A percentile compares a stretch with the other conserved stretches of the same genome.
Conservation (phyloP, 495 filamentous ascomycete species). For the Usnea hakonensis region DNA sequence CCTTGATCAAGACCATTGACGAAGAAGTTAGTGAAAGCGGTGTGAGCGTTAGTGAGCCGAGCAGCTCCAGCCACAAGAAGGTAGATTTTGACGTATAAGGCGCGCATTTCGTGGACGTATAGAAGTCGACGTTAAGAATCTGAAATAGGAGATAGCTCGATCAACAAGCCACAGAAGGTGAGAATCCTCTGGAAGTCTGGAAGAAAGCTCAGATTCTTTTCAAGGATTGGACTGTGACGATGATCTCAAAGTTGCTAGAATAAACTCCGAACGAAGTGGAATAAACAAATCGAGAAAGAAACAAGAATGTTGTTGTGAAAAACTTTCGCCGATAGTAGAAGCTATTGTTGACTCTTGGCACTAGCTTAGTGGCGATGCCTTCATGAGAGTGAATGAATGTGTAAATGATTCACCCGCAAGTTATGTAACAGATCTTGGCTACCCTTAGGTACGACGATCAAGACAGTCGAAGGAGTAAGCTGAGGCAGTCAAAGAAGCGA, state of each 20-base stretch:
- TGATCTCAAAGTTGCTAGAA: constrained; percentile 1
- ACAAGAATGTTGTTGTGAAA: not conserved
- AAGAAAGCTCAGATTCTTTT: not conserved
- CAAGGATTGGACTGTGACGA: constrained; percentile 9
- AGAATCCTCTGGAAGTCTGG: not conserved
- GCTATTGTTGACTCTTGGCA: not conserved
- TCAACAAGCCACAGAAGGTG: constrained; percentile 15
- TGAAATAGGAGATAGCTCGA: constrained; percentile 5
- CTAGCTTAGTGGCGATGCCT: not conserved
- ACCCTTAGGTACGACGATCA: not conserved
- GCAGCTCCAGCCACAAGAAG: constrained; percentile 20
- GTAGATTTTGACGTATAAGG: constrained; percentile 3
- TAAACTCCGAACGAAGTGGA: not conserved
- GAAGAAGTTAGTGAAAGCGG: constrained; percentile 58
- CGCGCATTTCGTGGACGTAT: constrained; percentile 8
- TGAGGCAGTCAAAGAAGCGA: not conserved
- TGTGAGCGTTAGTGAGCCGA: constrained; percentile 45
- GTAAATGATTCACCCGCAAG: not conserved
- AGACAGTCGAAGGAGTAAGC: not conserved
- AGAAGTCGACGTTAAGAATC: not conserved
- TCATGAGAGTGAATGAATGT: not conserved
- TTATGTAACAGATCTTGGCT: not conserved
- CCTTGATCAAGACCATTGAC: constrained; percentile 59
- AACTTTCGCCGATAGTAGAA: not conserved
- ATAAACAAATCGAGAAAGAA: no score